A percentile compares a stretch with the other conserved stretches of the same genome.
These are phyloP conservation scores for Fraxinus paxiana DNA, from an alignment of 305 asterid genomes.

Conservation along the genomic window DNA sequence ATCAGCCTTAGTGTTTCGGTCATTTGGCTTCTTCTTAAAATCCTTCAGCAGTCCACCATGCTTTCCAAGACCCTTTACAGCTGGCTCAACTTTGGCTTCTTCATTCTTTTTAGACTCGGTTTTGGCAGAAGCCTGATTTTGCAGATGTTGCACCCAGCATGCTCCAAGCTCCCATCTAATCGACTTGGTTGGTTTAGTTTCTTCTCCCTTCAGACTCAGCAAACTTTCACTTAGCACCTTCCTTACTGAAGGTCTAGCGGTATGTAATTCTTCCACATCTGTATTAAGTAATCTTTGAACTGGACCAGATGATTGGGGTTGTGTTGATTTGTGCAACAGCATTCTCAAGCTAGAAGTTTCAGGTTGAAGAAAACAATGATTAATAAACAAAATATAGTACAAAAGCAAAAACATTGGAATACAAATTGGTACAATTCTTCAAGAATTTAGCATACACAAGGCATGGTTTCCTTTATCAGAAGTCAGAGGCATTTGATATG, in stretches of 20 bases:
- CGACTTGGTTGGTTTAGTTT: constrained; percentile 43
- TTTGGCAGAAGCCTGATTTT: constrained; percentile 63
- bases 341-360: constrained; percentile 62
- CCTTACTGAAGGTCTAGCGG: constrained; percentile 48
- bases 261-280: constrained; percentile 49
- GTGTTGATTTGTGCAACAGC: constrained; percentile 62
- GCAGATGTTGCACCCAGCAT: constrained; percentile 91
- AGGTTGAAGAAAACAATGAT: constrained; percentile 23
- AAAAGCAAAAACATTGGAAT: constrained; percentile 2
- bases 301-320: constrained; percentile 52
- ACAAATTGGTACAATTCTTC: not conserved
- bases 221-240: constrained; percentile 60
- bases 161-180: constrained; percentile 95
- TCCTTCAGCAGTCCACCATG: constrained; percentile 73
- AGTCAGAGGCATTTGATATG: constrained; percentile 8
- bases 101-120: constrained; percentile 53
- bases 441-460: constrained; percentile 15
- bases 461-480: not conserved
- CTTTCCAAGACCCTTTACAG: constrained; percentile 87
- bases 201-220: constrained; percentile 50
- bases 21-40: constrained; percentile 63
- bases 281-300: constrained; percentile 51
- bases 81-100: constrained; percentile 64
- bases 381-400: constrained; percentile 10
- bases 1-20: constrained; percentile 42